Conservation (phyloP, 192 early-diverging fungal genomes). For the Geranomyces variabilis region DNA sequence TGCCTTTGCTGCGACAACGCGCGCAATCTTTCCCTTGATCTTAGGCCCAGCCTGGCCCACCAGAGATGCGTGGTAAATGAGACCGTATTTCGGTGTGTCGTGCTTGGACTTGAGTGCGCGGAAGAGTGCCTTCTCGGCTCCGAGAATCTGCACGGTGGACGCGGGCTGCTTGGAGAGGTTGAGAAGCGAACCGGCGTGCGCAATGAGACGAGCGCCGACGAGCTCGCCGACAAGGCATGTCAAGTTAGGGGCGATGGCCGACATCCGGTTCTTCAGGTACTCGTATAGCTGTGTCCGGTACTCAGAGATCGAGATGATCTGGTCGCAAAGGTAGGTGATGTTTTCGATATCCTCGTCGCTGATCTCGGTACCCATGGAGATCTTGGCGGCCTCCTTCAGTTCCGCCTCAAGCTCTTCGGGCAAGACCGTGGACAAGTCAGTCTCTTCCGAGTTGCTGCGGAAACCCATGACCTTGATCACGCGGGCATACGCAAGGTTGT, state of each 20-base stretch:
- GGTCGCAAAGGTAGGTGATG: slow-evolving; percentile 91
- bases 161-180: slow-evolving; percentile 98
- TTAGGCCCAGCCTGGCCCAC: slow-evolving; percentile 94
- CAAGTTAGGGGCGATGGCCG: slow-evolving; percentile 59
- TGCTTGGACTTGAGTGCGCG: slow-evolving; percentile 95
- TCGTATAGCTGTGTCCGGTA: slow-evolving; percentile 95
- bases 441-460: slow-evolving; percentile 77
- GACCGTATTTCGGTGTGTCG: slow-evolving; percentile 97
- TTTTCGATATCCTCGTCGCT: slow-evolving; percentile 96
- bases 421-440: slow-evolving; percentile 81
- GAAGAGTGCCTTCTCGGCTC: slow-evolving; percentile 99
- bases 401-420: slow-evolving; percentile 91
- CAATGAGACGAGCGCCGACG: slow-evolving; percentile 95
- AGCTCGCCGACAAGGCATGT: slow-evolving; percentile 93
- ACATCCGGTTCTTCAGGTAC: slow-evolving; percentile 98
- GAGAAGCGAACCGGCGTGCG: slow-evolving; percentile 94
- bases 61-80: slow-evolving; percentile 95
- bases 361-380: slow-evolving; percentile 99
- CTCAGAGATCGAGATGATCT: slow-evolving; percentile 93
- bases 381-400: slow-evolving; percentile 95
- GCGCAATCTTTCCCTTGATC: slow-evolving; percentile 98
- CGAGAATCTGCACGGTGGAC: slow-evolving; percentile 96
- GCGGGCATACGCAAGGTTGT: slow-evolving; percentile 94
- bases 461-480: slow-evolving; percentile 89
- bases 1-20: slow-evolving; percentile 90